Evolutionary conservation across 805 yeast species (phyloP).

Genomic region (Blastobotrys mokoenaii): DNA sequence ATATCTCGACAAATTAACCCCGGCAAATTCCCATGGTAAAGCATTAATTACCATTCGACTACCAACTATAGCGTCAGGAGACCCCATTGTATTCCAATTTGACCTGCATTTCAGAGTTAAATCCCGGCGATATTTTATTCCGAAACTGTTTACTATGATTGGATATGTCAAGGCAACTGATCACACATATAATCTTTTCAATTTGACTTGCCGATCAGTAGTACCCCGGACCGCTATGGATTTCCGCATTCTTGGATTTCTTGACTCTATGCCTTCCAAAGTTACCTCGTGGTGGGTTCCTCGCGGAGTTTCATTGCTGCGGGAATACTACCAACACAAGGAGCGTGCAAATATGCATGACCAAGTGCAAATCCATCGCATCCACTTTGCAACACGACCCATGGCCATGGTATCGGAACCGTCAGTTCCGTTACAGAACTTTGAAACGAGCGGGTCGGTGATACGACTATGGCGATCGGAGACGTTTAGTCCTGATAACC

Average conservation of each 20-base stretch:
- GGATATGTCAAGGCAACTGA: conserved; percentile 4
- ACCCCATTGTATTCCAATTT: conserved; percentile 1
- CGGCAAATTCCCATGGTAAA: conserved; percentile 1
- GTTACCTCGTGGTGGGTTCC: conserved; percentile 2
- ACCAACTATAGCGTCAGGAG: neutral
- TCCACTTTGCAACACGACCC: too few relatives aligned
- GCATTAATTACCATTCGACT: too few relatives aligned
- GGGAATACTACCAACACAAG: conserved; percentile 5
- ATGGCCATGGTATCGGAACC: too few relatives aligned
- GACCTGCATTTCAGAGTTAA: conserved; percentile 1
- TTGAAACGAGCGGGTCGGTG: too few relatives aligned
- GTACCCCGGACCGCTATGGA: conserved; percentile 6
- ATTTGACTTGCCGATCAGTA: neutral
- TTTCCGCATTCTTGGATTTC: neutral
- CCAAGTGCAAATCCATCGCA: neutral
- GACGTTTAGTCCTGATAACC: too few relatives aligned
- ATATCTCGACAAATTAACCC: conserved; percentile 7
- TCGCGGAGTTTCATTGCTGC: conserved; percentile 11
- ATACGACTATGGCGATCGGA: too few relatives aligned
- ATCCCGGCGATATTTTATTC: conserved; percentile 2
- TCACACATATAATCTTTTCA: neutral
- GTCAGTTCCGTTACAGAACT: too few relatives aligned
- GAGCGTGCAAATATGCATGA: neutral
- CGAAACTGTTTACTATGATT: conserved; percentile 5
- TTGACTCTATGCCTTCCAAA: neutral